A percentile compares a stretch with the other conserved stretches of the same genome.
These are phyloP conservation scores for Pseudopyrenochaeta lycopersici DNA, from an alignment of 2,329 filamentous ascomycete species.

Conservation along the genomic window DNA sequence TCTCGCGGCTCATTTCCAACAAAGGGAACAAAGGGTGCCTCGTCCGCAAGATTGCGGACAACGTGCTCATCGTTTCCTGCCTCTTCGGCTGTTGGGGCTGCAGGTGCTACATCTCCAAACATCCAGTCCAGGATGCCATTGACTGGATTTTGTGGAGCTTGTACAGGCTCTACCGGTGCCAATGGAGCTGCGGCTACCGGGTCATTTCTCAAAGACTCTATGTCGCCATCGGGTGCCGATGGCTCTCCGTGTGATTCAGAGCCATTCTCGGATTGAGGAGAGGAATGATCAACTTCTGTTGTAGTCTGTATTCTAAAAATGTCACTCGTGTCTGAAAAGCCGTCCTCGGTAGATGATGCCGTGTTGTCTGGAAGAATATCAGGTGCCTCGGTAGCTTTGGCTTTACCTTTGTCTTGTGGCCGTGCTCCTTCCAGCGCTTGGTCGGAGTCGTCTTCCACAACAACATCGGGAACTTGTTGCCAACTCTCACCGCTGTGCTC, in stretches of 20 bases:
- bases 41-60: conserved; percentile 66
- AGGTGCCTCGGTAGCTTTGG: conserved; percentile 18
- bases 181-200: conserved; percentile 9
- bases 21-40: conserved; percentile 68
- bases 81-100: conserved; percentile 35
- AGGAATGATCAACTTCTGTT: conserved; percentile 8
- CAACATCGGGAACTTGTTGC: conserved; percentile 48
- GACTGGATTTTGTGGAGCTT: conserved; percentile 23
- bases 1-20: conserved; percentile 50
- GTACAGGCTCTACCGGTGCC: conserved; percentile 17
- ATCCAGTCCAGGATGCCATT: conserved; percentile 56
- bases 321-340: conserved; percentile 7
- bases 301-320: conserved; percentile 1
- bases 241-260: conserved; percentile 2
- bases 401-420: conserved; percentile 40
- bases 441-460: conserved; percentile 37
- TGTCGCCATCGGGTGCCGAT: conserved; percentile 1
- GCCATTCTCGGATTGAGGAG: conserved; percentile 6
- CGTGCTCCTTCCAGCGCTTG: conserved; percentile 34
- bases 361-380: conserved; percentile 4
- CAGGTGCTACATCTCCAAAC: conserved; percentile 56
- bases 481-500: conserved; percentile 51
- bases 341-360: conserved; percentile 5
- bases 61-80: conserved; percentile 65
- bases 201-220: conserved; percentile 5